phyloP scores from a whole-genome alignment of 371 early-diverging fungal genomes.

The Actinomucor elegans region DNA sequence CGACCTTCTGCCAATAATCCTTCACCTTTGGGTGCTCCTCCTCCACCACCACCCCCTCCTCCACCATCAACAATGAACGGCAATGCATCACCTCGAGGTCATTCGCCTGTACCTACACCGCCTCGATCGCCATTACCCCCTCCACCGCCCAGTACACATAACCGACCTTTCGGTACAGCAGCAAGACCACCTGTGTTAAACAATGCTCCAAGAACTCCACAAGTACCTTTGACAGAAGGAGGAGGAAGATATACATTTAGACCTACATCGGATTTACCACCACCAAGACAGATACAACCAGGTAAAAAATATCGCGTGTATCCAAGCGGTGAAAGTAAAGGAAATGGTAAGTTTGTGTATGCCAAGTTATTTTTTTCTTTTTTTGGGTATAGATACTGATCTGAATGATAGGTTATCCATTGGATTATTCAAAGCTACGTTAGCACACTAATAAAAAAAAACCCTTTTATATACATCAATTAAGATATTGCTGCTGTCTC shows the following conservation, averaged over 20 bases:
- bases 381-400: too few species aligned
- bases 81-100: background rate
- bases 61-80: background rate
- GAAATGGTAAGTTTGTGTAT: constrained; percentile 33
- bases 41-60: constrained; percentile 7
- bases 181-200: constrained; percentile 17
- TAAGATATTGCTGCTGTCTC: too few species aligned
- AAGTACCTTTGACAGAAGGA: constrained; percentile 32
- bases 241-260: constrained; percentile 38
- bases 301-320: constrained; percentile 23
- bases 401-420: constrained; percentile 33
- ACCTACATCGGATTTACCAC: constrained; percentile 29
- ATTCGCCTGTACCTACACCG: constrained; percentile 1
- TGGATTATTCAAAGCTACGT: constrained; percentile 18
- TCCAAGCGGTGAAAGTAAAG: constrained; percentile 39
- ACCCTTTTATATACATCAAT: background rate
- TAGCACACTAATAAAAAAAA: too few species aligned
- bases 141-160: constrained; percentile 14
- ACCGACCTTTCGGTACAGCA: constrained; percentile 12
- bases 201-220: constrained; percentile 2
- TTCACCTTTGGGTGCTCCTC: background rate
- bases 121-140: constrained; percentile 13
- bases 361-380: background rate
- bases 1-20: constrained; percentile 16
- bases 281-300: constrained; percentile 22